Evolutionary conservation across 2,329 filamentous ascomycete species (phyloP).

Genomic region (Trichoderma sp.): DNA sequence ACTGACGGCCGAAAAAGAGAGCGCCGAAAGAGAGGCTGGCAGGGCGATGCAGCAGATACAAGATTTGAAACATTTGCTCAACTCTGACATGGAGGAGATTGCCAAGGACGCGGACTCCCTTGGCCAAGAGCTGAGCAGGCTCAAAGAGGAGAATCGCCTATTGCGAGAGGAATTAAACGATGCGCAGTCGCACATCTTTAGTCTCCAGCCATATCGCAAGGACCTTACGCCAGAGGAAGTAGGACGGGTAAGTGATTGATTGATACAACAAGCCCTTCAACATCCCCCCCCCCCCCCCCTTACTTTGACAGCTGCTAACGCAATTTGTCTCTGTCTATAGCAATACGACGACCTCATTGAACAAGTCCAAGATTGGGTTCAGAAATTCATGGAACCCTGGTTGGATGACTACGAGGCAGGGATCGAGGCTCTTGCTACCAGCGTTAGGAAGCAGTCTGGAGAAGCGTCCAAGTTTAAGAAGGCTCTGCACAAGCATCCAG

Average conservation of each 20-base stretch:
- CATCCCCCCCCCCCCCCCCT: neutral
- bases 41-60: conserved; percentile 27
- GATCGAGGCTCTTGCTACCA: conserved; percentile 26
- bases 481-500: conserved; percentile 30
- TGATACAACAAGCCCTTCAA: neutral
- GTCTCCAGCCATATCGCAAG: conserved; percentile 40
- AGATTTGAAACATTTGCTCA: conserved; percentile 28
- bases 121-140: conserved; percentile 24
- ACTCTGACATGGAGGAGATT: conserved; percentile 26
- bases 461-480: conserved; percentile 31
- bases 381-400: conserved; percentile 34
- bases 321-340: conserved; percentile 23
- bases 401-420: conserved; percentile 31
- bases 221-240: conserved; percentile 39
- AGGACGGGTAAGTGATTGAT: conserved; percentile 31
- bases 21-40: conserved; percentile 33
- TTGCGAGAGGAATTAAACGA: conserved; percentile 36
- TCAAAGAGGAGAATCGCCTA: conserved; percentile 30
- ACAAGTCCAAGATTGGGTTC: conserved; percentile 37
- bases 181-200: conserved; percentile 41
- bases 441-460: conserved; percentile 25
- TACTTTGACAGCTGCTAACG: neutral
- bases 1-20: conserved; percentile 30
- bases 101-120: conserved; percentile 27
- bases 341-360: conserved; percentile 39